Conservation (phyloP, 164 flowering plant genomes). For the Tinospora cordifolia region DNA sequence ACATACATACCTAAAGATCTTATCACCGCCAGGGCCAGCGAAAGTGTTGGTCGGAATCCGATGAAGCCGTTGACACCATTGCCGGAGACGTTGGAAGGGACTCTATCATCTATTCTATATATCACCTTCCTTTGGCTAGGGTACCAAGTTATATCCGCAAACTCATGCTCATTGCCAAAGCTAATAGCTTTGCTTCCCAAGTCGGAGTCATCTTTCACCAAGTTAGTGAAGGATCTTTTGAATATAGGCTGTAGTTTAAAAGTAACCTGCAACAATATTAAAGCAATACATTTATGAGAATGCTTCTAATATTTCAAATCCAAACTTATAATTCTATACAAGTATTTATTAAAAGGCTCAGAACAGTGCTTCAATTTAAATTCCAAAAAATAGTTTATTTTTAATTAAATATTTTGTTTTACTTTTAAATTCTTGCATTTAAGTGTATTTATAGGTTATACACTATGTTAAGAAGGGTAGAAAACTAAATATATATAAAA, state of each 20-base stretch:
- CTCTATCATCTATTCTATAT: conserved; percentile 53
- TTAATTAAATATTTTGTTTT: too few species aligned
- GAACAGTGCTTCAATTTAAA: too few species aligned
- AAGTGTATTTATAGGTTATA: too few species aligned
- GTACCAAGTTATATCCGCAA: conserved; percentile 30
- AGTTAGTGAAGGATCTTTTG: conserved; percentile 49
- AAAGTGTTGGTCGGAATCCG: conserved; percentile 39
- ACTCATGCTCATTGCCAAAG: conserved; percentile 57
- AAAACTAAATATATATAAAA: too few species aligned
- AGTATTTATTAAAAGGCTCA: too few species aligned
- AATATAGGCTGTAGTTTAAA: conserved; percentile 48
- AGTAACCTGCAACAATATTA: conserved; percentile 38
- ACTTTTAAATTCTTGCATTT: too few species aligned
- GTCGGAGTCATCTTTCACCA: conserved; percentile 33
- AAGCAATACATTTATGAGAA: neutral
- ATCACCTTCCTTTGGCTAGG: conserved; percentile 42
- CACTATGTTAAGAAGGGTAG: too few species aligned
- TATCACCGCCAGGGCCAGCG: conserved; percentile 22
- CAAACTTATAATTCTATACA: too few species aligned
- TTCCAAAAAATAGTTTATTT: too few species aligned
- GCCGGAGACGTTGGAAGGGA: conserved; percentile 33
- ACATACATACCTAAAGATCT: conserved; percentile 36
- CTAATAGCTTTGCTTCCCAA: conserved; percentile 36
- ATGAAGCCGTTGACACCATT: conserved; percentile 35
- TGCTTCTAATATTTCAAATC: too few species aligned